Base-by-base conservation (phyloP, 2,329 filamentous ascomycete species). In the Knoxdaviesia capensis region DNA sequence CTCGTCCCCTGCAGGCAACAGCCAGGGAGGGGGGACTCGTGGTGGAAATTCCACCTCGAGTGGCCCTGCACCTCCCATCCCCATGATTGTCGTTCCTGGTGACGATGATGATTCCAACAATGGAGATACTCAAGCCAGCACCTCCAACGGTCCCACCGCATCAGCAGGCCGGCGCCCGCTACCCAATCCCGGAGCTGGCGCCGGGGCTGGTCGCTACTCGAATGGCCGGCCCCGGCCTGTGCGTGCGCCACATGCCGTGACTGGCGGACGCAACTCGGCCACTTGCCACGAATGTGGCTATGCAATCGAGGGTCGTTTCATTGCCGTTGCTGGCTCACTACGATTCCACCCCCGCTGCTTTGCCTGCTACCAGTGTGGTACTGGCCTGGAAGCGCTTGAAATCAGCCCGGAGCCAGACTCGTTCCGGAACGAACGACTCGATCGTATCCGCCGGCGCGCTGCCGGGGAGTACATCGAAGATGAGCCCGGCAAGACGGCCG, bases 341-440 rank as follows among this genome's bases (percentile, higher is more conserved):
- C 80, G 87, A 20, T 96, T 96, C 57, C 90, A 98, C 51, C 87
- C 90, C 0, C 75, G 86, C 48, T 98, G 90, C 59, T 96, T 98
- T 63, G 70, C 74, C 37, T 98, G 90, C 63, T 80, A 84, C 56
- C 71, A 82, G 46, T 98, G 90, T 57, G 77, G 79, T 31, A 93
- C 87, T 7, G 71, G 77, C 20, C 79, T 98, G 11, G 90, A 98
- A 61, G 88, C 86, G 43, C 82, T 98, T 44, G 90, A 93, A 51
- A 96, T 98, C 58, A 94, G 90, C 50, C 85, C 86, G 0, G 90
- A 98, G 58, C 90, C 90, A 0, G 74, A 85, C 6, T 61, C 67
- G 36, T 71, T 75, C 49, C 80, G 84, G 38, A 61, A 61, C 2
- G 79, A 79, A 41, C 78, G 90, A 30, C 62, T 94, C 1, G 72